Evolutionary conservation across 2,329 filamentous ascomycete genomes (phyloP).

Genomic region (Hortaea werneckii): DNA sequence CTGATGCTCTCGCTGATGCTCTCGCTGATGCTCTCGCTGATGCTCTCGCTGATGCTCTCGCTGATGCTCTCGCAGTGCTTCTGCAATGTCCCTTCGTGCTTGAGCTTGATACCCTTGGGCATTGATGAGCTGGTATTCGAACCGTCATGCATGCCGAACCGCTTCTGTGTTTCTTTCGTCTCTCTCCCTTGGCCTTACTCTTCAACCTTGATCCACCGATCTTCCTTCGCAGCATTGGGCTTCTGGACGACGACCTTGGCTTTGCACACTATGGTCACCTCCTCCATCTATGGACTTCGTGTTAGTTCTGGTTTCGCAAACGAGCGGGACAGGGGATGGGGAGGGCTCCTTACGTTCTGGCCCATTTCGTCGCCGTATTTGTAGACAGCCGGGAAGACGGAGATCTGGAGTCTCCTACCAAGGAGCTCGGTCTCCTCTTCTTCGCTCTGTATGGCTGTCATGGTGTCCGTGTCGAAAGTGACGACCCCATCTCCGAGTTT

Average conservation of each 20-base stretch:
- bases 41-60: too few species aligned
- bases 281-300: neutral
- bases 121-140: too few species aligned
- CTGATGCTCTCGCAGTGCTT: too few species aligned
- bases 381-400: conserved; percentile 2
- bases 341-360: conserved; percentile 1
- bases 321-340: neutral
- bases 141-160: too few species aligned
- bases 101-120: too few species aligned
- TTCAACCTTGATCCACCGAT: too few species aligned
- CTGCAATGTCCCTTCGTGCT: too few species aligned
- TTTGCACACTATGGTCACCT: conserved; percentile 1
- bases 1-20: too few species aligned
- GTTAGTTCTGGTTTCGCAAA: neutral
- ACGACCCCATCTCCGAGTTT: neutral
- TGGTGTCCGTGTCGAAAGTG: neutral
- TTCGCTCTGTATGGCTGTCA: conserved; percentile 1
- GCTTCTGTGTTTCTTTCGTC: too few species aligned
- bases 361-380: conserved; percentile 5
- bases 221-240: neutral
- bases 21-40: too few species aligned
- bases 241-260: conserved; percentile 2
- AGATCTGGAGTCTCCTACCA: neutral
- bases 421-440: conserved; percentile 1
- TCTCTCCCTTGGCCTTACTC: too few species aligned